These are phyloP conservation scores for Coemansia sp. DNA, from an alignment of 192 early-diverging fungal genomes.

Conservation along the genomic window DNA sequence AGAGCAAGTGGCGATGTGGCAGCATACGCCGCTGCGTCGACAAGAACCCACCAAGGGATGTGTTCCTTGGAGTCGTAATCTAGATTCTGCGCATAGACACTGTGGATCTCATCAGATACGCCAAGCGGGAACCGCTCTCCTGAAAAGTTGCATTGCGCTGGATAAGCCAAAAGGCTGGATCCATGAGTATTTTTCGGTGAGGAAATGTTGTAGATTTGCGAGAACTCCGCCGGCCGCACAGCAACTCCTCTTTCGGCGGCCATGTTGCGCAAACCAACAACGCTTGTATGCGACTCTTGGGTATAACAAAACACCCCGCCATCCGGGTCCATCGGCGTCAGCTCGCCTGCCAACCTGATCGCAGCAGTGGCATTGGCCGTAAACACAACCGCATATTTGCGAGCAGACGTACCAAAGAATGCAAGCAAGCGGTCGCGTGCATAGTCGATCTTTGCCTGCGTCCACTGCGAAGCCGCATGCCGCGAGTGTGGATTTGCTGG, in stretches of 20 bases:
- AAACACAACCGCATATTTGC: constrained; percentile 70
- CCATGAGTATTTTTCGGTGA: constrained; percentile 16
- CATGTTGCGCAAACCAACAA: constrained; percentile 69
- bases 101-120: constrained; percentile 55
- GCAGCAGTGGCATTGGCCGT: constrained; percentile 77
- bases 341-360: constrained; percentile 71
- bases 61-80: constrained; percentile 4
- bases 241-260: constrained; percentile 35
- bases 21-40: constrained; percentile 74
- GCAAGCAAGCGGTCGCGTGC: constrained; percentile 58
- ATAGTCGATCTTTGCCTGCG: constrained; percentile 55
- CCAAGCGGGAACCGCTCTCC: constrained; percentile 69
- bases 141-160: constrained; percentile 85
- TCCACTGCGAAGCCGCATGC: constrained; percentile 55
- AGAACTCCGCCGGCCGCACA: constrained; percentile 28
- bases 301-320: constrained; percentile 58
- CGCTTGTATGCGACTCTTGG: constrained; percentile 70
- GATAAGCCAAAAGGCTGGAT: constrained; percentile 66
- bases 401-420: constrained; percentile 60
- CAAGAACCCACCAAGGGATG: constrained; percentile 58
- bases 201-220: constrained; percentile 18
- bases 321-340: constrained; percentile 58
- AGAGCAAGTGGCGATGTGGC: constrained; percentile 65
- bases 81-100: not conserved
- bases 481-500: constrained; percentile 71